A percentile compares a stretch with the other conserved stretches of the same genome.
phyloP scores from a whole-genome alignment of 2,329 filamentous ascomycete species.

The Magnaporthales sp. region DNA sequence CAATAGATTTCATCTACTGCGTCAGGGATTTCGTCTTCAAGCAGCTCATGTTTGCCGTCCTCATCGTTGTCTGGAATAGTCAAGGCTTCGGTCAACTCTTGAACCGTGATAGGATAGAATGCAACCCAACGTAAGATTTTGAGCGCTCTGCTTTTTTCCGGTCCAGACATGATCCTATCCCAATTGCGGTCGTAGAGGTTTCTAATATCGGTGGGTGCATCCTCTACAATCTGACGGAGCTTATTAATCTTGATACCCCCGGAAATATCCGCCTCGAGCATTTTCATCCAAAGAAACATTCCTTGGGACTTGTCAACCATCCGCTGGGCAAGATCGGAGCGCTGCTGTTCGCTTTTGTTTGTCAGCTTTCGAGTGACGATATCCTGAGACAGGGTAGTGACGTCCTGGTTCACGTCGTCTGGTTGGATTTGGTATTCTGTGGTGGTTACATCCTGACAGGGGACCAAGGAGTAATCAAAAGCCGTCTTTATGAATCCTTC shows the following conservation, averaged over 20 bases:
- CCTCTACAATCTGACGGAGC: not conserved
- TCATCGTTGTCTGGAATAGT: not conserved
- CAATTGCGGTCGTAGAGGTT: not conserved
- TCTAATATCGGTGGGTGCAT: not conserved
- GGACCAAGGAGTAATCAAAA: not conserved
- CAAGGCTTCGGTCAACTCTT: not conserved
- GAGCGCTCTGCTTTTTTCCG: not conserved
- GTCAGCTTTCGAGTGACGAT: not conserved
- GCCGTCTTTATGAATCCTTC: not conserved
- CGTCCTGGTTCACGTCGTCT: not conserved
- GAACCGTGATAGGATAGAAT: not conserved
- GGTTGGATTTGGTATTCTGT: not conserved
- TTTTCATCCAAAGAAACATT: not conserved
- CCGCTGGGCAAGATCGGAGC: not conserved
- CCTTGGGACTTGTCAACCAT: not conserved
- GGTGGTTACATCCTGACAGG: too few relatives aligned
- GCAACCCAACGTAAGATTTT: not conserved
- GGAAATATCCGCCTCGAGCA: not conserved
- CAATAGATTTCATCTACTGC: not conserved
- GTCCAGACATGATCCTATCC: not conserved
- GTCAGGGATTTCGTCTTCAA: not conserved
- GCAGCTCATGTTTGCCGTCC: not conserved
- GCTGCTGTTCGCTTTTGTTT: not conserved
- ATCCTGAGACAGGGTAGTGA: not conserved
- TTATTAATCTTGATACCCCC: not conserved